Evolutionary conservation across 2,329 filamentous ascomycete genomes (phyloP).

Genomic region (Aureobasidium musti): DNA sequence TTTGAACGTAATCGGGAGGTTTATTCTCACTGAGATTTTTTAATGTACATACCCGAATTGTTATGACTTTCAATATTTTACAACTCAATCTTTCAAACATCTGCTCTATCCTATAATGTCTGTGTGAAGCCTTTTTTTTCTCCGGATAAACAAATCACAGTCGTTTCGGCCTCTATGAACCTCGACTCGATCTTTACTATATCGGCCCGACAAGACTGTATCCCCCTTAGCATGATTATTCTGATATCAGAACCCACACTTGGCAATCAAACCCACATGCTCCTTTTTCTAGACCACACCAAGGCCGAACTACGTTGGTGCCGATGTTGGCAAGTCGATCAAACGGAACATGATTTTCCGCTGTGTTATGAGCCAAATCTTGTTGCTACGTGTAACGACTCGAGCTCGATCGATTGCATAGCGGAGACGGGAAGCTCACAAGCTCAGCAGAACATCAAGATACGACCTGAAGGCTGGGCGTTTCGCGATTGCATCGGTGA

Average conservation of each 20-base stretch:
- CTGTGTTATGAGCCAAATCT: neutral
- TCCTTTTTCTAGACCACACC: neutral
- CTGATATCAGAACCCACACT: slow-evolving; percentile 15
- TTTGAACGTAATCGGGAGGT: slow-evolving; percentile 21
- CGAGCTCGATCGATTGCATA: slow-evolving; percentile 1
- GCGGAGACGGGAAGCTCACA: neutral
- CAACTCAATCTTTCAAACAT: neutral
- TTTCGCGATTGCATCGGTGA: slow-evolving; percentile 13
- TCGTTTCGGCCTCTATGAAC: neutral
- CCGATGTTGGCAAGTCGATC: neutral
- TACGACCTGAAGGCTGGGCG: neutral
- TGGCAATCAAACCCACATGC: slow-evolving; percentile 5
- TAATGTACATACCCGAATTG: slow-evolving; percentile 22
- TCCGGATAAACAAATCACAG: too few species aligned
- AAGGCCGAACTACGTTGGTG: neutral
- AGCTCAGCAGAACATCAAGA: neutral
- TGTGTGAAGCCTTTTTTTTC: neutral
- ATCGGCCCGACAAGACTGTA: slow-evolving; percentile 4
- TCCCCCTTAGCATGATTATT: neutral
- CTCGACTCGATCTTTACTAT: neutral
- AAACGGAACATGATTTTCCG: neutral
- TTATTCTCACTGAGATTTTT: slow-evolving; percentile 14
- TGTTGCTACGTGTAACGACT: neutral
- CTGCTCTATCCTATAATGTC: neutral
- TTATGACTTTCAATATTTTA: slow-evolving; percentile 20